Base-by-base conservation (phyloP, 768 basidiomycete genomes). In the Crepidotus variabilis region DNA sequence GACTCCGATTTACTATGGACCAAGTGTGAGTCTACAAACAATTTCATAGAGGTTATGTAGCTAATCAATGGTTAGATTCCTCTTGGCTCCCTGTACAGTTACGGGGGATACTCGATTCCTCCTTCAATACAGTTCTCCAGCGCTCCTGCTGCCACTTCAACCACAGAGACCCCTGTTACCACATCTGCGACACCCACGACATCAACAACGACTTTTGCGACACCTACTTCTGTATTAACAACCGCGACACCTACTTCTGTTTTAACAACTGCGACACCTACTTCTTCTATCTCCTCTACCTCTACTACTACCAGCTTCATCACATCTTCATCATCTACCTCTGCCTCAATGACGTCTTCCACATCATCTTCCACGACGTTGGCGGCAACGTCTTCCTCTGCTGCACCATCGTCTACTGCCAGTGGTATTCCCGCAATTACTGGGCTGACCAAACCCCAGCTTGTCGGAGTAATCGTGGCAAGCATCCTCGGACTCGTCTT, bases 1-100 rank as follows among this genome's bases (percentile, higher is more conserved):
- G 50, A 88, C 91, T 39, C 72, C 91, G 61, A 92, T 90, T 0
- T 93, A 92, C 71, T 90, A 81, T 61, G 91, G 91, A 28, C 89
- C 91, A 52, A 85, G 86, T 68, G 90, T 92, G 66, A 81, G 89
- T 81, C 7, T 55, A 52, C 22, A 20, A 52, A 55, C 18, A 39
- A 16, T 34, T 34, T 47, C 22, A 18, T 35, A 32, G n/a, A 46
- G 45, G 51, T 65, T 1, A 58, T 13, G 2, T 49, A 9, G 18
- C 39, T 49, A 47, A 2, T 47, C 18, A 60, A 5, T 28, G 3
- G 11, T 14, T 53, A 92, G 90, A 90, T 93, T 62, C 91, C 91
- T 28, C 74, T 93, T 28, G 86, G 83, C 47, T 71, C 84, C 32
- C 75, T 82, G 35, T 93, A 85, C 80, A 83, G 81, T 11, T 93